Evolutionary conservation across 2,329 filamentous ascomycete genomes (phyloP).

Genomic region (Aspergillus piperis): DNA sequence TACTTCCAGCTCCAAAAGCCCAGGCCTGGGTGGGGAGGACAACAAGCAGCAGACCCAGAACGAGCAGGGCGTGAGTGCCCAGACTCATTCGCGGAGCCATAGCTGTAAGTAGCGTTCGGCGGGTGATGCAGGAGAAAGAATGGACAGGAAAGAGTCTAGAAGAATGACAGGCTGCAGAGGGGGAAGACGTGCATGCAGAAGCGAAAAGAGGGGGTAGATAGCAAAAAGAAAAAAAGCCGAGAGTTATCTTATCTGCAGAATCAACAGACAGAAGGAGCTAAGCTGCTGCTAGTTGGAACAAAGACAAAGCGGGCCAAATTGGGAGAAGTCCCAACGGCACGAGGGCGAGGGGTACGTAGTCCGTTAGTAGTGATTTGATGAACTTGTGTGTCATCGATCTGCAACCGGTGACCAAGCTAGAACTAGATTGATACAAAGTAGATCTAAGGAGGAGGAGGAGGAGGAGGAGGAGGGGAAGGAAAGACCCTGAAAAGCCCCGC

Average conservation of each 20-base stretch:
- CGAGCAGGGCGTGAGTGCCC: slow-evolving; percentile 37
- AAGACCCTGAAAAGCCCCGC: slow-evolving; percentile 1
- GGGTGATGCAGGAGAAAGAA: not conserved
- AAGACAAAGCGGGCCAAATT: not conserved
- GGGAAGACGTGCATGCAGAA: slow-evolving; percentile 7
- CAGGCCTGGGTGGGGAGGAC: slow-evolving; percentile 42
- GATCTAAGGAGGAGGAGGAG: too few species aligned
- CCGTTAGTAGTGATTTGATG: not conserved
- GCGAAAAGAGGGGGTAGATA: too few species aligned
- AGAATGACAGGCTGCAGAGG: not conserved
- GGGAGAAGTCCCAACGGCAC: not conserved
- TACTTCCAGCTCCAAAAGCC: slow-evolving; percentile 50
- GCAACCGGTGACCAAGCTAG: not conserved
- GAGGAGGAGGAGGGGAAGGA: not conserved
- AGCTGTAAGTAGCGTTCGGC: slow-evolving; percentile 17
- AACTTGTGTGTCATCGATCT: slow-evolving; percentile 2
- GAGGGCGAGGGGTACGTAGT: too few species aligned
- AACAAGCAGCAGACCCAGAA: slow-evolving; percentile 39
- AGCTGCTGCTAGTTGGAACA: not conserved
- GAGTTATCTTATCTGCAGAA: not conserved
- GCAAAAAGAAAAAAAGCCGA: not conserved
- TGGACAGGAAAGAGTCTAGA: not conserved
- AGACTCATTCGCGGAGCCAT: slow-evolving; percentile 22
- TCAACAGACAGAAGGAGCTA: not conserved
- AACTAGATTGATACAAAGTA: not conserved